These are phyloP conservation scores for Diddensiella caesifluorescens DNA, from an alignment of 805 yeast species.

Conservation along the genomic window DNA sequence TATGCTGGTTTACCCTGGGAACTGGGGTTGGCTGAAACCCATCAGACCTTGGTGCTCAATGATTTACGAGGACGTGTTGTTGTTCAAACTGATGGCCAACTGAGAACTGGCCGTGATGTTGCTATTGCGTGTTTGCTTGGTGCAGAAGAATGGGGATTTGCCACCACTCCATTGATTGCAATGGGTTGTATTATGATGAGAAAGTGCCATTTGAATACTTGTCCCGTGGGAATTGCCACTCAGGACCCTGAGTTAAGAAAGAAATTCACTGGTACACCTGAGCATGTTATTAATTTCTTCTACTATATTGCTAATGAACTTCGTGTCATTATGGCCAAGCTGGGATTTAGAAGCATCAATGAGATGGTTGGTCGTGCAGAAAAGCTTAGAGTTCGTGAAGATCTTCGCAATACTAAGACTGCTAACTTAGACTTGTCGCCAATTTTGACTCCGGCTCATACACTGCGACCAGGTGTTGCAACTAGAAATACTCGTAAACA, in stretches of 20 bases:
- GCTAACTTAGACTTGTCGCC: slow-evolving; percentile 89
- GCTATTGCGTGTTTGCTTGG: slow-evolving; percentile 95
- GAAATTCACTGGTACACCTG: slow-evolving; percentile 95
- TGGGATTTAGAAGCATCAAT: slow-evolving; percentile 91
- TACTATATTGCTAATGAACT: slow-evolving; percentile 90
- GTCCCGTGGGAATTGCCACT: slow-evolving; percentile 98
- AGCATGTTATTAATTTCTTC: slow-evolving; percentile 96
- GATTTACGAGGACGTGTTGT: slow-evolving; percentile 93
- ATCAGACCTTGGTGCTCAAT: slow-evolving; percentile 91
- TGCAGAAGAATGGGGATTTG: slow-evolving; percentile 98
- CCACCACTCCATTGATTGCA: slow-evolving; percentile 93
- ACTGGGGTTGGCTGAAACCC: slow-evolving; percentile 95
- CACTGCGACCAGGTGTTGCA: slow-evolving; percentile 94
- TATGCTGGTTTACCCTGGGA: slow-evolving; percentile 99
- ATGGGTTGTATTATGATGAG: slow-evolving; percentile 98
- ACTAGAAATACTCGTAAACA: slow-evolving; percentile 88
- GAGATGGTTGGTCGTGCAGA: slow-evolving; percentile 99
- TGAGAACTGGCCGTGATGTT: slow-evolving; percentile 94
- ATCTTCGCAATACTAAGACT: slow-evolving; percentile 80
- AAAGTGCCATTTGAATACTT: slow-evolving; percentile 86
- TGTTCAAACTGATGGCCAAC: slow-evolving; percentile 97
- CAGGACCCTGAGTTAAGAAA: slow-evolving; percentile 92
- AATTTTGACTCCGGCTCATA: slow-evolving; percentile 92
- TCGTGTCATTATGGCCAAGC: slow-evolving; percentile 85
- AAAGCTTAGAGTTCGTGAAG: slow-evolving; percentile 78